Conservation (phyloP, 2,329 filamentous ascomycete genomes). For the Hirsutella thompsonii region DNA sequence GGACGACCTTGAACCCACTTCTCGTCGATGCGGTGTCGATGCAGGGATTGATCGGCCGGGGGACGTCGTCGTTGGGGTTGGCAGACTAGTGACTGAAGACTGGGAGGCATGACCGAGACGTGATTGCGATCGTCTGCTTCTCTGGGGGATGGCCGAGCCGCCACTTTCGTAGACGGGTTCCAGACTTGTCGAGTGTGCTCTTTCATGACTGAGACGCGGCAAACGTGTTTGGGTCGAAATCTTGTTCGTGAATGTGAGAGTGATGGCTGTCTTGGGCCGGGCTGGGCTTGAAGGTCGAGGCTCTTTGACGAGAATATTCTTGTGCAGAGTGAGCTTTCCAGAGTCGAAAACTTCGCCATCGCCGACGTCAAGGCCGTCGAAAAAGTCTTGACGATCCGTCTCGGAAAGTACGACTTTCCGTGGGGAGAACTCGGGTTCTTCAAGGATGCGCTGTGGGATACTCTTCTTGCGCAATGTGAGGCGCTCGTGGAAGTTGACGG, state of each 20-base stretch:
- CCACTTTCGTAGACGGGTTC: conserved; percentile 89
- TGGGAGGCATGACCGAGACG: conserved; percentile 57
- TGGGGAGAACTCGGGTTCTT: conserved; percentile 20
- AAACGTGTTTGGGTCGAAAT: conserved; percentile 55
- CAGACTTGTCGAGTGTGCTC: conserved; percentile 57
- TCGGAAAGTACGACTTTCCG: conserved; percentile 22
- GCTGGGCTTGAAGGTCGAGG: conserved; percentile 55
- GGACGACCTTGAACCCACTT: conserved; percentile 42
- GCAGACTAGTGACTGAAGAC: conserved; percentile 52
- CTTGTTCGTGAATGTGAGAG: conserved; percentile 85
- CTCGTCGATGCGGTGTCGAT: conserved; percentile 47
- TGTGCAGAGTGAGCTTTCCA: conserved; percentile 72
- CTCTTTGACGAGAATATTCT: conserved; percentile 80
- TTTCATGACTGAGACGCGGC: conserved; percentile 63
- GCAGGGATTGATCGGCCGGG: conserved; percentile 40
- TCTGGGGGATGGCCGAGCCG: conserved; percentile 49
- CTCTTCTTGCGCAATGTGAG: conserved; percentile 58
- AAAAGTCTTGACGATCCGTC: conserved; percentile 60
- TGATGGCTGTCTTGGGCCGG: conserved; percentile 62
- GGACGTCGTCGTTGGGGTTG: conserved; percentile 46
- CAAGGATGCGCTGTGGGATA: conserved; percentile 33
- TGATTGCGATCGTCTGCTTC: conserved; percentile 50
- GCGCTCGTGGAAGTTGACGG: conserved; percentile 69
- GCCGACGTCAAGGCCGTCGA: conserved; percentile 77
- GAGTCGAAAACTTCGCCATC: conserved; percentile 71